phyloP scores from a whole-genome alignment of 2,329 filamentous ascomycete species.

The Phyllosticta ampelicida region DNA sequence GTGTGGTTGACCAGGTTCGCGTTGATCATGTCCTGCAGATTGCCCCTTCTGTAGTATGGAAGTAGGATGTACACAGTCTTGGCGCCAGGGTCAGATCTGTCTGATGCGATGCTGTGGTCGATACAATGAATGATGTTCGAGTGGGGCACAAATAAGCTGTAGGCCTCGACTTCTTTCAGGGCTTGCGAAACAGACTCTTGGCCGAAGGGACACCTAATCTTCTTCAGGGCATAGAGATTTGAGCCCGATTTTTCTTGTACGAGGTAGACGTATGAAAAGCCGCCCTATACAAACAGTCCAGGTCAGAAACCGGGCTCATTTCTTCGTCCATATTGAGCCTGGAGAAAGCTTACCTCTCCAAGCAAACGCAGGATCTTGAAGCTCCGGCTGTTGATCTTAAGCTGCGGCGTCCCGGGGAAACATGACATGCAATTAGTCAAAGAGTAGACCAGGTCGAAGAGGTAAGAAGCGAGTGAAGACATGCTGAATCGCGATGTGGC shows the following conservation, averaged over 20 bases:
- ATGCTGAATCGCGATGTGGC: constrained; percentile 8
- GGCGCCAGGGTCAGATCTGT: constrained; percentile 54
- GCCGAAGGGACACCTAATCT: constrained; percentile 96
- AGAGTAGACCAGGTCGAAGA: constrained; percentile 82
- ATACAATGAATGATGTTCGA: constrained; percentile 78
- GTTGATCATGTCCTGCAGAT: constrained; percentile 97
- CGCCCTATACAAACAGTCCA: constrained; percentile 49
- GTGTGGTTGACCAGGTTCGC: constrained; percentile 95
- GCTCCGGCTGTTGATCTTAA: constrained; percentile 88
- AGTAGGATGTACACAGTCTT: constrained; percentile 97
- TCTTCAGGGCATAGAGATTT: constrained; percentile 88
- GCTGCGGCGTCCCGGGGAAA: constrained; percentile 84
- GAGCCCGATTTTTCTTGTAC: constrained; percentile 81
- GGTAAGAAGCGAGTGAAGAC: constrained; percentile 40
- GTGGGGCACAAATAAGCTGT: constrained; percentile 74
- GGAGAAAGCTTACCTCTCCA: constrained; percentile 59
- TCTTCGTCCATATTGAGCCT: background rate
- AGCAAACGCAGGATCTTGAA: constrained; percentile 93
- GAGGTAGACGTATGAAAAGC: constrained; percentile 98
- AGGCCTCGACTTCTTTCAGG: constrained; percentile 94
- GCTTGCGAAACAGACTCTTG: constrained; percentile 91
- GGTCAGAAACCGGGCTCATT: background rate
- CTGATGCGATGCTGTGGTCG: constrained; percentile 71
- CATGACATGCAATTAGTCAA: constrained; percentile 93
- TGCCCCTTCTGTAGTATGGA: constrained; percentile 89